These are phyloP conservation scores for Lasiosphaeriaceae sp. DNA, from an alignment of 495 filamentous ascomycete species.

Conservation along the genomic window DNA sequence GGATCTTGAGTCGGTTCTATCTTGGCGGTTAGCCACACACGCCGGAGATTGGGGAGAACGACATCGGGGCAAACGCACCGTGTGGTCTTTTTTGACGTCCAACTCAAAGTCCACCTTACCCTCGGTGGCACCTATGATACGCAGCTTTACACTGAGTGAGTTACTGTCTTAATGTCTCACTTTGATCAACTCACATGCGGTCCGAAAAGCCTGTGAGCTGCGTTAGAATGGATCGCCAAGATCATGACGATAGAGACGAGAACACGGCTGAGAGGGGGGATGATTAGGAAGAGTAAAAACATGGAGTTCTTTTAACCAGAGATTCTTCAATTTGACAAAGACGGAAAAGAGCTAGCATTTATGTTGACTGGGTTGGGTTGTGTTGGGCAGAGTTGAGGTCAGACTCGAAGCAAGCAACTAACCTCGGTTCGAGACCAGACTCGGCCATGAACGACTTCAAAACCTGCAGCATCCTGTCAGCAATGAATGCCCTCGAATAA, in stretches of 20 bases:
- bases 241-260: no score
- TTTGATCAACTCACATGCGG: slow-evolving; percentile 32
- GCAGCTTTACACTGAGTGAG: slow-evolving; percentile 50
- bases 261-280: no score
- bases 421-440: slow-evolving; percentile 87
- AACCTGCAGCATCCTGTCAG: slow-evolving; percentile 46
- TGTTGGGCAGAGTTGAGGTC: neutral
- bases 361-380: no score
- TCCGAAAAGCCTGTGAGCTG: slow-evolving; percentile 35
- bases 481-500: neutral
- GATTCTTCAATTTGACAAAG: no score
- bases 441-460: slow-evolving; percentile 77
- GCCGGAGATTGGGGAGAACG: neutral
- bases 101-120: slow-evolving; percentile 86
- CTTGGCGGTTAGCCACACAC: neutral
- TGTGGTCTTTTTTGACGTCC: slow-evolving; percentile 81
- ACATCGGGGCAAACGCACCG: slow-evolving; percentile 46
- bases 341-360: no score
- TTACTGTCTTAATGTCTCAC: neutral
- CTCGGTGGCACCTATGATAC: slow-evolving; percentile 68
- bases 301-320: no score
- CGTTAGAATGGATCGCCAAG: neutral
- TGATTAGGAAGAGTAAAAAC: no score
- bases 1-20: slow-evolving; percentile 82
- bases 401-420: slow-evolving; percentile 27